Evolutionary conservation across 371 early-diverging fungal species (phyloP), one percentile per base, ranked within the genome.

Genomic region (Actinomucor elegans): DNA sequence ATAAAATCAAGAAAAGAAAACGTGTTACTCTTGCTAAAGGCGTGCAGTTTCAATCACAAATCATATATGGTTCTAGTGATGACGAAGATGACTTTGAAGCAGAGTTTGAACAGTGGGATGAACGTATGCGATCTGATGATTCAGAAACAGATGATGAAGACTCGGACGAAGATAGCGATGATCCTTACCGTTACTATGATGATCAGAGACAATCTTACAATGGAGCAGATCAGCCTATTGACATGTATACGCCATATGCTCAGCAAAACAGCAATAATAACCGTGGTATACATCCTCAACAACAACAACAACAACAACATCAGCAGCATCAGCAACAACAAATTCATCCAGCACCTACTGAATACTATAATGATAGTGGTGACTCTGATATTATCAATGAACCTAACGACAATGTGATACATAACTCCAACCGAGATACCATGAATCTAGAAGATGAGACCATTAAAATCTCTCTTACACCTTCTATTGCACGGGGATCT

Each of bases 41-140:
- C 11, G 79, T 79, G 34, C 62, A 73, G 34, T 79, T 73, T 52
- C 79, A 79, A 43, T 67, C 75, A 3, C 79, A 79, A 52, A 64
- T 75, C 12, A 71, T 79, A 27, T 63, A 67, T 48, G 71, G 72
- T 26, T 70, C 72, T 29, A 70, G 72, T 46, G 84, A 80, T 28
- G 81, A 68, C 44, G 84, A 81, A 46, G 83, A 82, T 12, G 80
- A 57, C 24, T 68, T 73, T 45, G 75, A 69, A 48, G 73, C 74
- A 18, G 74, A 75, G 41, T 72, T 61, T 47, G 65, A 73, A 45
- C 69, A 70, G 27, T 73, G 77, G 79, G 57, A 75, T 41, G 71
- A 78, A 59, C 54, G 51, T 4, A 75, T 75, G 55, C 66, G 60
- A n/a, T 60, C 60, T 14, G 59, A 54, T 20, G 40, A 46, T 23